Evolutionary conservation across 2,329 filamentous ascomycete species (phyloP).

Genomic region (Aspergillus pseudoviridinutans): DNA sequence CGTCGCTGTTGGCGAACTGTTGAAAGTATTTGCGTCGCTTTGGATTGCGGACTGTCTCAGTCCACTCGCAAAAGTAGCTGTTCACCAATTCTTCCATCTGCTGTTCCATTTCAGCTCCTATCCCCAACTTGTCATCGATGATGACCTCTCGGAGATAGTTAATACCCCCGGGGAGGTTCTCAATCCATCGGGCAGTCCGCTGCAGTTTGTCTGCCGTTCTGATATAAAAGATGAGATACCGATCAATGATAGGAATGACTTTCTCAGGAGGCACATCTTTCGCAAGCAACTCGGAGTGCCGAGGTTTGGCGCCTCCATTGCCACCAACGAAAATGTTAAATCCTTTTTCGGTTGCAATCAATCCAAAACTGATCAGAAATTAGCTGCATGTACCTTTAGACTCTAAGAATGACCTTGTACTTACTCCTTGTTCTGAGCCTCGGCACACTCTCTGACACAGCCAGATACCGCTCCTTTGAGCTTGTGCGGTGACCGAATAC

Average conservation of each 20-base stretch:
- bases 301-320: slow-evolving; percentile 82
- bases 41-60: slow-evolving; percentile 69
- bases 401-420: slow-evolving; percentile 20
- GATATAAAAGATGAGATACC: slow-evolving; percentile 91
- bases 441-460: slow-evolving; percentile 88
- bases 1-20: slow-evolving; percentile 79
- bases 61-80: slow-evolving; percentile 89
- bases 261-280: slow-evolving; percentile 82
- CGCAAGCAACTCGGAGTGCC: slow-evolving; percentile 76
- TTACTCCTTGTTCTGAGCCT: slow-evolving; percentile 87
- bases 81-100: slow-evolving; percentile 85
- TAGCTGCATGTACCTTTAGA: slow-evolving; percentile 1
- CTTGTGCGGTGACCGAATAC: slow-evolving; percentile 83
- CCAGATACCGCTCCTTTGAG: slow-evolving; percentile 87
- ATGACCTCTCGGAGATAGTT: slow-evolving; percentile 78
- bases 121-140: slow-evolving; percentile 79
- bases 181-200: slow-evolving; percentile 83
- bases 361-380: slow-evolving; percentile 61
- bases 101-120: slow-evolving; percentile 75
- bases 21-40: slow-evolving; percentile 65
- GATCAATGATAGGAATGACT: slow-evolving; percentile 77
- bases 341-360: slow-evolving; percentile 88
- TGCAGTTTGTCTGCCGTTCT: slow-evolving; percentile 87
- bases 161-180: slow-evolving; percentile 77
- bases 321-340: slow-evolving; percentile 91